Base-by-base conservation (phyloP, 495 filamentous ascomycete genomes). In the Pyrenopolyporus hunteri region DNA sequence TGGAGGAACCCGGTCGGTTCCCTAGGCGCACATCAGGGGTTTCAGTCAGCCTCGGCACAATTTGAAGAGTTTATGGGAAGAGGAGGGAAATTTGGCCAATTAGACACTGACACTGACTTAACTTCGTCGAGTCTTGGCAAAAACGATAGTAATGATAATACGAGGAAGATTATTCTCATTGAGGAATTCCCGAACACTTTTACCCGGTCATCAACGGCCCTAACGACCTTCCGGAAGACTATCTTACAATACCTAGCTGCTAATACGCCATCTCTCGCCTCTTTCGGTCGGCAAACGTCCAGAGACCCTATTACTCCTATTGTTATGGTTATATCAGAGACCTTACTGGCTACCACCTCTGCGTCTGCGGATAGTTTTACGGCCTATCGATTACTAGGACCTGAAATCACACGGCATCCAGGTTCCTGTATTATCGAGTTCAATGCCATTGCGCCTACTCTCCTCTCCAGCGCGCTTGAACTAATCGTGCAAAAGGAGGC, bases 151-250 rank as follows among this genome's bases (percentile, higher is more conserved):
- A 22, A 57, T 32, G 62, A 63, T 31, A 57, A 57, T 46, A 54
- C 64, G 11, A 74, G 67, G 59, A 77, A 76, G 62, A 70, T 97
- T 26, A 88, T 97, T 36, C 73, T 98, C 6, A 81, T 99, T 44
- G 95, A 99, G 78, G 95, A 99, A 69, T 97, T 97, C 70, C 95
- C 95, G 0, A 92, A 89, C 63, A 88, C 89, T 0, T 87, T 92
- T 56, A 82, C 83, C 17, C 82, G 84, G 35, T 86, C 83, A 0
- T 89, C 89, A 8, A 80, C 82, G 11, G 80, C 82, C 49, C 70
- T 97, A 32, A 78, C 82, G 46, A 80, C 89, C 0, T 98, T 99
- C 72, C 83, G 91, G 50, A 79, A 83, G 35, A 82, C 89, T 10
- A 78, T 99, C 19, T 75, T 89, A 29, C 83, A 87, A 51, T 94